phyloP scores from a whole-genome alignment of 192 early-diverging fungal genomes.

The Entrophospora sp. region DNA sequence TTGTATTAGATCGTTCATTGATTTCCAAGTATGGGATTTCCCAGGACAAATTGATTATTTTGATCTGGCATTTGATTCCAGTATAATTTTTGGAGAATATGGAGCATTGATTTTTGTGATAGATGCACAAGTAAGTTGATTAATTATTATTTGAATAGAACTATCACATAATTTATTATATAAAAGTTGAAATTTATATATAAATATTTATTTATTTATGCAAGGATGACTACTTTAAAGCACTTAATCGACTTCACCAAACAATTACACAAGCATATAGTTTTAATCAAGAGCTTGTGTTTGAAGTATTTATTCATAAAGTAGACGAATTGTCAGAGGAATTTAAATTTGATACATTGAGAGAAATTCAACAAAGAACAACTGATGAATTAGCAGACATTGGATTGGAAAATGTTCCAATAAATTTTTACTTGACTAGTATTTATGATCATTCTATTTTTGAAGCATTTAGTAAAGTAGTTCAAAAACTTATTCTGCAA shows the following conservation, averaged over 20 bases:
- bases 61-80: conserved; percentile 57
- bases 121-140: conserved; percentile 72
- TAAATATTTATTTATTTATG: neutral
- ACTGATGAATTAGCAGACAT: conserved; percentile 76
- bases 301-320: conserved; percentile 96
- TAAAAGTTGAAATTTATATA: neutral
- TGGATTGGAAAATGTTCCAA: conserved; percentile 64
- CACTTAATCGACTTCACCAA: conserved; percentile 62
- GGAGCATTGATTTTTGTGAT: conserved; percentile 88
- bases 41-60: conserved; percentile 82
- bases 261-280: conserved; percentile 68
- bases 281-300: conserved; percentile 75
- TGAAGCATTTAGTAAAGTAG: conserved; percentile 91
- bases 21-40: conserved; percentile 86
- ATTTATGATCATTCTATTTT: conserved; percentile 93
- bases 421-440: conserved; percentile 82
- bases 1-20: conserved; percentile 58
- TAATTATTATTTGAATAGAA: conserved; percentile 1
- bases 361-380: conserved; percentile 88
- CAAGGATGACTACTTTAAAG: conserved; percentile 75
- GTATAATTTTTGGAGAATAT: conserved; percentile 55
- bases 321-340: conserved; percentile 94
- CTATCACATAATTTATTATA: neutral
- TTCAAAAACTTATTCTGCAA: conserved; percentile 82
- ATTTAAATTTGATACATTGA: conserved; percentile 90